Base-by-base conservation (phyloP, 257 asterid species). In the Euphrasia confusa region DNA sequence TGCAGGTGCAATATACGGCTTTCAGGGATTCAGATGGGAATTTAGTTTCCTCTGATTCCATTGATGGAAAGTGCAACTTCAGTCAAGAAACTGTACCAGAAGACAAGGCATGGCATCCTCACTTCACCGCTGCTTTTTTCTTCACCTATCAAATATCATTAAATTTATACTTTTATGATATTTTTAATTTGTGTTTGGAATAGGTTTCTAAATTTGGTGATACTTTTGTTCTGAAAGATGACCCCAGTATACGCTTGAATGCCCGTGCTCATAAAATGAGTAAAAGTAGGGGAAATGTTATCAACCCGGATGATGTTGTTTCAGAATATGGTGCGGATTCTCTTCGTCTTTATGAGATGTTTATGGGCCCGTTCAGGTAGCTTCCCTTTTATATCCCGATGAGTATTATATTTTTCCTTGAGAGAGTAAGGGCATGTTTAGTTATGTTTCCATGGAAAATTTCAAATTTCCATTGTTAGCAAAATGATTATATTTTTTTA, bases 331-430 rank as follows among this genome's bases (percentile, higher is more conserved):
- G 99, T 74, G 97, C 99, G 35, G 99, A 92, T 75, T 83, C 99
- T 70, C 94, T 92, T 67, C 95, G 99, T 50, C 81, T 92, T 58
- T 92, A 89, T 80, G 99, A 92, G 83, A 92, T 92, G 99, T 92
- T 92, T 74, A 89, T 92, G 97, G 99, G 99, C 55, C 99, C 99
- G 72, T 82, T 92, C 72, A 82, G 99, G 99, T 92, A 62, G 57
- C 57, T 52, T 60, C 53, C 62, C 40, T 70, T 70, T 68, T 54
- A 35, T 69, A 4, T 53, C 26, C 58, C 68, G n/a, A 35, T 60
- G 45, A 47, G 11, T n/a, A 56, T 24, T 24, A 4, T 26, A 2
- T 18, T 53, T 53, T 53, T 53, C 58, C 7, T 53, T n/a, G 9
- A 53, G 58, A 21, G 58, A 53, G 21, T 44, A 45, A 15, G 42